These are phyloP conservation scores for Psilocybe mexicana DNA, from an alignment of 1,284 basidiomycete species.

Conservation along the genomic window DNA sequence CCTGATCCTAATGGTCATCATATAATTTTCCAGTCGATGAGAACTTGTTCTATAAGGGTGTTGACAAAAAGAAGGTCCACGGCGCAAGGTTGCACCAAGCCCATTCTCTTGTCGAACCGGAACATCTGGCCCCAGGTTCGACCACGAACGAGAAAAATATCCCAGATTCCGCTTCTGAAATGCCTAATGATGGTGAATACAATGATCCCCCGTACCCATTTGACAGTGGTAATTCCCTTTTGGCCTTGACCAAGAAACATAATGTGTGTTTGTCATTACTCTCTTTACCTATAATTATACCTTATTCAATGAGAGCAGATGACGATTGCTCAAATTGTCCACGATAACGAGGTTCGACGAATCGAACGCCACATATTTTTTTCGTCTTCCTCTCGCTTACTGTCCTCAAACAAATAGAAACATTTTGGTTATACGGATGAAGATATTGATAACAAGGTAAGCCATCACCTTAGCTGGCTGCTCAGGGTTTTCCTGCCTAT, in stretches of 20 bases:
- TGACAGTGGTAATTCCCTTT: constrained; percentile 75
- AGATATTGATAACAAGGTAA: constrained; percentile 76
- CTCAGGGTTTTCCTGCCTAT: not conserved
- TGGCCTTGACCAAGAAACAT: constrained; percentile 79
- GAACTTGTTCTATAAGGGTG: constrained; percentile 95
- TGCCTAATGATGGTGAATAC: constrained; percentile 1
- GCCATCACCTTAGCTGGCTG: constrained; percentile 12
- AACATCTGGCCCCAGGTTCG: not conserved
- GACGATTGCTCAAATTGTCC: constrained; percentile 93
- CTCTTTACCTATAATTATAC: not conserved
- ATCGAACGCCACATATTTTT: not conserved
- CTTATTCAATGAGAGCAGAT: constrained; percentile 47
- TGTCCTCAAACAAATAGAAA: constrained; percentile 36
- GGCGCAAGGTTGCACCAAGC: constrained; percentile 76
- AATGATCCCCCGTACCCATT: constrained; percentile 82
- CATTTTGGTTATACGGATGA: constrained; percentile 74
- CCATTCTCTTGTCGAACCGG: constrained; percentile 49
- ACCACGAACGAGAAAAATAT: not conserved
- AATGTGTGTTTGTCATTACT: constrained; percentile 58
- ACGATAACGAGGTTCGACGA: constrained; percentile 77
- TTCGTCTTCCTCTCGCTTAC: not conserved
- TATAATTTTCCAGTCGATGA: constrained; percentile 67
- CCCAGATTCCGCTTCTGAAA: not conserved
- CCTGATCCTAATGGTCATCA: not conserved
- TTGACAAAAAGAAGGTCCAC: constrained; percentile 81